phyloP scores from a whole-genome alignment of 2,329 filamentous ascomycete species.

The Penicillium sp. region DNA sequence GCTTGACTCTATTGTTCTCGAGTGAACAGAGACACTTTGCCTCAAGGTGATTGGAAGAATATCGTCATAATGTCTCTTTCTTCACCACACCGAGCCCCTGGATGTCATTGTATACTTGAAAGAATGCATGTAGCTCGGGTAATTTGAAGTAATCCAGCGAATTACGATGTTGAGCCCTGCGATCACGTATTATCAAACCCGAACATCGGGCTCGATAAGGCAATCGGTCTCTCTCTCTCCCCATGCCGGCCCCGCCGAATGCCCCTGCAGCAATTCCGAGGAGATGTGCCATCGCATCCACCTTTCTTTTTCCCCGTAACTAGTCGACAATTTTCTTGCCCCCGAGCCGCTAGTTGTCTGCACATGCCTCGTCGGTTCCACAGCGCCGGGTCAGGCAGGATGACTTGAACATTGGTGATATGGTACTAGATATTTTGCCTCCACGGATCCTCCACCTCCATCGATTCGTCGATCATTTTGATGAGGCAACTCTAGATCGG shows the following conservation, averaged over 20 bases:
- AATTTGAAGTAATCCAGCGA: not conserved
- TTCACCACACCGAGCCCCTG: not conserved
- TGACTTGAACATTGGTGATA: not conserved
- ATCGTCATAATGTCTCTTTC: not conserved
- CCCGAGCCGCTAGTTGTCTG: not conserved
- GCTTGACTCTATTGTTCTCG: not conserved
- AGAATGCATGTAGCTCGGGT: not conserved
- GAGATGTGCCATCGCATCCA: not conserved
- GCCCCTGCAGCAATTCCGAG: slow-evolving; percentile 2
- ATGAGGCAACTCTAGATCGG: not conserved
- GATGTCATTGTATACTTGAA: not conserved
- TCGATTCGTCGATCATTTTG: not conserved
- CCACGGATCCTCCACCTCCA: not conserved
- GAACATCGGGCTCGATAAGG: not conserved
- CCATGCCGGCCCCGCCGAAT: not conserved
- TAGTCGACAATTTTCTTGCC: not conserved
- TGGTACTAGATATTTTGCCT: not conserved
- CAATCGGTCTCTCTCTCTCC: not conserved
- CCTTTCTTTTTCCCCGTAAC: slow-evolving; percentile 2
- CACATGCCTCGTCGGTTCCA: not conserved
- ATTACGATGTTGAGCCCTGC: not conserved
- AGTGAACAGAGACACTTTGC: too few relatives aligned
- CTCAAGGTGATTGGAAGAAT: not conserved
- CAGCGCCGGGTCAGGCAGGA: not conserved
- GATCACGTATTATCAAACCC: slow-evolving; percentile 1